Base-by-base conservation (phyloP, 2,329 filamentous ascomycete genomes). In the Ophiostoma quercus region DNA sequence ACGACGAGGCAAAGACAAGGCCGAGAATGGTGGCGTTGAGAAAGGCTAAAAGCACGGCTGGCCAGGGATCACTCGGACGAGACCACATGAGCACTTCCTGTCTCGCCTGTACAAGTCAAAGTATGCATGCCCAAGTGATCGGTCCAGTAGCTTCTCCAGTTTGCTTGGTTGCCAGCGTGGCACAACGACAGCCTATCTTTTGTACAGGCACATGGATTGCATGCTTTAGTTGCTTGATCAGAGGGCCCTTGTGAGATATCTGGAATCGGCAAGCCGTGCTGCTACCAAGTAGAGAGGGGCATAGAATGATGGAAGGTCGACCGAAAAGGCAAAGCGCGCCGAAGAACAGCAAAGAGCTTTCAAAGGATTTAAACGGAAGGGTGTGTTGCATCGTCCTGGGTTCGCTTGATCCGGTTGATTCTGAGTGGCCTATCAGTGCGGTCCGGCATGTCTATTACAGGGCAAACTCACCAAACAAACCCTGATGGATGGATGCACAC, bases 181-280 rank as follows among this genome's bases (percentile, higher is more conserved):
- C 69, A 67, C 66, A 11, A 29, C 51, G 67, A 68, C 47, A 67
- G 67, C 69, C 62, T 68, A 51, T 68, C 67, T 67, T 67, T 68
- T 57, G 6, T 6, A 47, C 19, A 47, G 43, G 43, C 5, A 47
- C 5, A 19, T 6, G 43, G 16, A n/a, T 47, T n/a, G 43, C 43
- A 47, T 47, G 16, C 7, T 47, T 8, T 47, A 47, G 43, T 8
- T 16, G 16, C 16, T 47, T 7, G 19, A n/a, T 3, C 7, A 47
- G 19, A 47, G 43, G 16, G 19, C 16, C 12, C 19, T 47, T 47
- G 43, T 12, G 8, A 14, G 22, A 57, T 63, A 32, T 14, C 51
- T 57, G 22, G n/a, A 57, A 57, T 57, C 66, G 47, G 29, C 37
- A 66, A 39, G 66, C 69, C 69, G 65, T 60, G 63, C 39, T 41